Conservation (phyloP, 805 yeast genomes). For the Ogataea minuta region DNA sequence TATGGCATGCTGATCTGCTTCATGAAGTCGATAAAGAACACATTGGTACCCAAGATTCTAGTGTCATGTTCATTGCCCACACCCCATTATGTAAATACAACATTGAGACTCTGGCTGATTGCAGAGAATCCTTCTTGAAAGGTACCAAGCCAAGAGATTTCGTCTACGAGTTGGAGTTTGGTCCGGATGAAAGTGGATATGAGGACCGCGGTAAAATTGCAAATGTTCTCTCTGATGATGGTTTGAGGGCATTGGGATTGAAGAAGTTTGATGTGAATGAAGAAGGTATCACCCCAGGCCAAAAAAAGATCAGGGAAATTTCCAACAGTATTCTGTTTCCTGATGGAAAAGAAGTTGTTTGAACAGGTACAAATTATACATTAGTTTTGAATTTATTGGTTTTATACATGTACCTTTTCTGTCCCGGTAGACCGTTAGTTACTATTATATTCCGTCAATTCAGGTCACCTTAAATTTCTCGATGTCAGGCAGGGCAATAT, state of each 20-base stretch:
- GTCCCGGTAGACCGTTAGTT: no score
- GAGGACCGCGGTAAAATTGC: constrained; percentile 12
- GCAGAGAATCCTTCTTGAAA: constrained; percentile 6
- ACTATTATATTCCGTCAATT: no score
- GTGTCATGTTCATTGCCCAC: constrained; percentile 39
- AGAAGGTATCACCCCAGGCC: constrained; percentile 27
- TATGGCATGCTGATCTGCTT: constrained; percentile 43
- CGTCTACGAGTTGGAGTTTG: constrained; percentile 7
- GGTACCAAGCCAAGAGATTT: constrained; percentile 14
- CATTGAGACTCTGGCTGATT: constrained; percentile 9
- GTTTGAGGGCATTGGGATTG: constrained; percentile 30
- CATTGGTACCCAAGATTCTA: constrained; percentile 35
- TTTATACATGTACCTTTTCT: no score
- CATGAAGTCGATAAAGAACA: constrained; percentile 42
- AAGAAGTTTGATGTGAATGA: constrained; percentile 24
- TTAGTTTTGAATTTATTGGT: no score
- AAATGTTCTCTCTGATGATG: constrained; percentile 18
- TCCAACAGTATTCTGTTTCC: constrained; percentile 23
- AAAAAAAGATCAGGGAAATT: constrained; percentile 24
- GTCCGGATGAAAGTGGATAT: constrained; percentile 11
- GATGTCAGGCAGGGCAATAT: no score
- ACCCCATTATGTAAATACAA: constrained; percentile 32
- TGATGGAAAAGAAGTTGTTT: no score
- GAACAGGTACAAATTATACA: no score
- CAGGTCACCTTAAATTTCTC: no score